Base-by-base conservation (phyloP, 2,329 filamentous ascomycete genomes). In the Cladophialophora chaetospira region DNA sequence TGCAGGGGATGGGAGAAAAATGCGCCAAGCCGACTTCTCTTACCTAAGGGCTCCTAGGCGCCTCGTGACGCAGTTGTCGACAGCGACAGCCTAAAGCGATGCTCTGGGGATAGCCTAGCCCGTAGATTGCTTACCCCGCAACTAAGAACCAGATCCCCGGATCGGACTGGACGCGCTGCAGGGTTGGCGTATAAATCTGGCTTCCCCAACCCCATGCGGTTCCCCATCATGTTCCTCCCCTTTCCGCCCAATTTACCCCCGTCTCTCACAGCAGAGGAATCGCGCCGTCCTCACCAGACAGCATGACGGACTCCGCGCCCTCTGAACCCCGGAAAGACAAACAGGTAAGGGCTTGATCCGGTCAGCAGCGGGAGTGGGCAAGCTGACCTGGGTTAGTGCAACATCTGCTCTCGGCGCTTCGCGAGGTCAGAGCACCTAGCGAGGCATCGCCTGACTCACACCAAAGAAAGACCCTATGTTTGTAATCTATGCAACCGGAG, bases 391-490 rank as follows among this genome's bases (percentile, higher is more conserved):
- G 33, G 15, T 9, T 19, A 58, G 56, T 58, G 56, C 35, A 40
- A 55, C 26, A 52, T 58, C 26, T 58, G 56, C 33, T 58, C 35
- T 31, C 56, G 56, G 15, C 43, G 45, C 23, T 58, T 58, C 43
- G 45, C 51, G 8, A 40, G 56, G 25, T 55, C 56, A 31, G 56
- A 58, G 47, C 56, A 58, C 36, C 28, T 58, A 13, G 26, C 45
- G 17, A 50, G 56, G 31, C 56, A 58, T 44, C 56, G 51, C 28
- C 49, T 51, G 23, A 58, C 51, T 26, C 53, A 59, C 26, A 59
- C 52, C n/a, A 59, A 59, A 38, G 57, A 59, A 31, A 59, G 33
- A 31, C 52, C 57, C 13, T 59, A 46, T 19, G 23, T 21, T 5
- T 59, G 57, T 33, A 47, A 40, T 2, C 29, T 43, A 40, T 59